Conservation (phyloP, 1,284 basidiomycete genomes). For the Cutaneotrichosporon spelunceum region DNA sequence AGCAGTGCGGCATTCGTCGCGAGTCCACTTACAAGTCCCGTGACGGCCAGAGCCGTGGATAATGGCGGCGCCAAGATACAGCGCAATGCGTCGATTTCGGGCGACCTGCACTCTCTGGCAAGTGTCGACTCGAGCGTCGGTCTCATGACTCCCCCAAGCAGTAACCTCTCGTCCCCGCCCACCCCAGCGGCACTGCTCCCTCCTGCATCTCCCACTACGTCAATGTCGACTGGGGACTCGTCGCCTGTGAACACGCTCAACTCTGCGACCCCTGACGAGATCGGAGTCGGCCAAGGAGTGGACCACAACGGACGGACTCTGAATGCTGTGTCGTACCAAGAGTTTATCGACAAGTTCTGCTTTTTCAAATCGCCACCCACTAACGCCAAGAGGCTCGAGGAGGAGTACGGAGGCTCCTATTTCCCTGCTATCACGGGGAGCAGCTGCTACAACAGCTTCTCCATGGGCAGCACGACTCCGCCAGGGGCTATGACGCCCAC, state of each 20-base stretch:
- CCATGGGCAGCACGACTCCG: slow-evolving; percentile 1
- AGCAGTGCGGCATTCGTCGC: background rate
- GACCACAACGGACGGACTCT: slow-evolving; percentile 25
- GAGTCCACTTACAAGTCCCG: slow-evolving; percentile 9
- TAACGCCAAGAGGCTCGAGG: slow-evolving; percentile 10
- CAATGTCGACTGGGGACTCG: slow-evolving; percentile 44
- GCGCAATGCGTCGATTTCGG: slow-evolving; percentile 26
- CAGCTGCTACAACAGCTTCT: slow-evolving; percentile 23
- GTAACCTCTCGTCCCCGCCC: slow-evolving; percentile 47
- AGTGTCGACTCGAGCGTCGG: slow-evolving; percentile 1
- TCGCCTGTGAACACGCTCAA: slow-evolving; percentile 37
- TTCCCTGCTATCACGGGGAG: slow-evolving; percentile 21
- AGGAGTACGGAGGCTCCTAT: slow-evolving; percentile 4
- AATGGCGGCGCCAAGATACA: slow-evolving; percentile 26
- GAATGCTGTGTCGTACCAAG: slow-evolving; percentile 35
- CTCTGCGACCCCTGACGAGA: slow-evolving; percentile 29
- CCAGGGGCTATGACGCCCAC: slow-evolving; percentile 8
- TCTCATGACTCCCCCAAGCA: slow-evolving; percentile 46
- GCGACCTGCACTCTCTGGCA: slow-evolving; percentile 30
- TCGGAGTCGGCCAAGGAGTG: slow-evolving; percentile 21
- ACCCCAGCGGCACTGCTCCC: slow-evolving; percentile 31
- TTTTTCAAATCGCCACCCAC: slow-evolving; percentile 49
- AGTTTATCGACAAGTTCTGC: slow-evolving; percentile 51
- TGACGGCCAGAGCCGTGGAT: background rate
- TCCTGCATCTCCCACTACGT: slow-evolving; percentile 25